Conservation (phyloP, 352 stramenopile genomes). For the Pythium chondricola region DNA sequence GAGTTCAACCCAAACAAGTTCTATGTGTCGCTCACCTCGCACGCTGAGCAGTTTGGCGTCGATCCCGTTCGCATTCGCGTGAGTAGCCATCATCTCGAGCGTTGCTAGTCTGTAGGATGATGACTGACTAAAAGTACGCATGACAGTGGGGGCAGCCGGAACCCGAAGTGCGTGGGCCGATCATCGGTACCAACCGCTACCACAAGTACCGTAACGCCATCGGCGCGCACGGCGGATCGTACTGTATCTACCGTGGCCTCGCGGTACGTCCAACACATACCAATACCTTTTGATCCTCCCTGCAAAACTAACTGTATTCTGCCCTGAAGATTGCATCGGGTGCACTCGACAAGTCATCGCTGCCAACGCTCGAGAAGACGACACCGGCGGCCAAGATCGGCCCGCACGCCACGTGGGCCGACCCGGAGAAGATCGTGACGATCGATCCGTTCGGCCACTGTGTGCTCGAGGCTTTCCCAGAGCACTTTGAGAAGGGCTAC, state of each 20-base stretch:
- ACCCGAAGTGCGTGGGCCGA: constrained; percentile 86
- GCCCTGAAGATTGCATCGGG: constrained; percentile 48
- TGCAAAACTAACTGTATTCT: background rate
- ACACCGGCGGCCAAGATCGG: constrained; percentile 96
- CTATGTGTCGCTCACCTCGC: constrained; percentile 84
- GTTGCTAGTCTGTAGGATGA: too few species aligned
- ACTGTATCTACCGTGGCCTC: constrained; percentile 98
- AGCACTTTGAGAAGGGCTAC: constrained; percentile 87
- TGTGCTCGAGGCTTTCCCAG: constrained; percentile 11
- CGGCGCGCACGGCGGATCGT: constrained; percentile 95
- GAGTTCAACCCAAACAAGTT: constrained; percentile 84
- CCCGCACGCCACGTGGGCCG: constrained; percentile 92
- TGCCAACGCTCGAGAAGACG: constrained; percentile 88
- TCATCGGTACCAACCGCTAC: constrained; percentile 95
- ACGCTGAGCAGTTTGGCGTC: constrained; percentile 83
- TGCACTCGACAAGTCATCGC: constrained; percentile 55
- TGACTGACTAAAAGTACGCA: too few species aligned
- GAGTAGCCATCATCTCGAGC: constrained; percentile 5
- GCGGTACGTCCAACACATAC: constrained; percentile 83
- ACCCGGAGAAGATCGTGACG: constrained; percentile 87
- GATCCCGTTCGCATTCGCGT: constrained; percentile 82
- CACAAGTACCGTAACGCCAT: constrained; percentile 97
- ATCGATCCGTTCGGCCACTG: constrained; percentile 19
- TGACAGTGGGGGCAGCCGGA: constrained; percentile 88
- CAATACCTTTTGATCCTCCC: background rate